Conservation (phyloP, 169 alveolate species). For the Eimeria maxima region DNA sequence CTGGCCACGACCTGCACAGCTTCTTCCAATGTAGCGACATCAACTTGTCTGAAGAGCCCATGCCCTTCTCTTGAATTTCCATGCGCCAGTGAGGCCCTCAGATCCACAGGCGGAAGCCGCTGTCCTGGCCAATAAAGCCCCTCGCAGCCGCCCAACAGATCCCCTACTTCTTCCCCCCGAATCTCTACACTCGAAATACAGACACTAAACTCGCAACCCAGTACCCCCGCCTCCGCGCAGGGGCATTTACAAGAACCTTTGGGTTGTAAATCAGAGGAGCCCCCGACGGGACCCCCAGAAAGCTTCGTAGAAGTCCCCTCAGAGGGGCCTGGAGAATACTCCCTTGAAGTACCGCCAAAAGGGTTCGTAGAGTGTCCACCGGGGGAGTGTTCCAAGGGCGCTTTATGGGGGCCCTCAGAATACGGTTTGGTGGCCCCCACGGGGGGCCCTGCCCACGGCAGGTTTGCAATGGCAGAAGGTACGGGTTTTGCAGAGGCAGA, state of each 20-base stretch:
- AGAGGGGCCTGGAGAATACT: neutral
- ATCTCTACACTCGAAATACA: constrained; percentile 61
- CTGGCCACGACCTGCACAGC: constrained; percentile 19
- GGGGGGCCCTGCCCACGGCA: neutral
- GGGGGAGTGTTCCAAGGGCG: neutral
- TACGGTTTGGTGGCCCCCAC: neutral
- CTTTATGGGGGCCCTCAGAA: no score
- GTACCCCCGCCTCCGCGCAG: neutral
- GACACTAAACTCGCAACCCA: constrained; percentile 57
- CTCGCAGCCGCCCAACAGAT: constrained; percentile 45
- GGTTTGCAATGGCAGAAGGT: neutral
- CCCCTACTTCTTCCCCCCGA: constrained; percentile 54
- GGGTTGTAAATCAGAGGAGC: no score
- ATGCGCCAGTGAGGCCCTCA: neutral
- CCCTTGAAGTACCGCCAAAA: neutral
- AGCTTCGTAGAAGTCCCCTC: neutral
- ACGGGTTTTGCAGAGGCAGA: neutral
- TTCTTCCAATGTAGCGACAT: constrained; percentile 20
- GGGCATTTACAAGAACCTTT: neutral
- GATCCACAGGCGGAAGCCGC: constrained; percentile 48
- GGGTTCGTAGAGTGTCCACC: neutral
- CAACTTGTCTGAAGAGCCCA: neutral
- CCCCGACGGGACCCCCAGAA: neutral
- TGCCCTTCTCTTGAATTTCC: neutral
- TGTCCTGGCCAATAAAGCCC: constrained; percentile 51